Conservation (phyloP, 2,329 filamentous ascomycete genomes). For the Rutstroemia sydowiana region DNA sequence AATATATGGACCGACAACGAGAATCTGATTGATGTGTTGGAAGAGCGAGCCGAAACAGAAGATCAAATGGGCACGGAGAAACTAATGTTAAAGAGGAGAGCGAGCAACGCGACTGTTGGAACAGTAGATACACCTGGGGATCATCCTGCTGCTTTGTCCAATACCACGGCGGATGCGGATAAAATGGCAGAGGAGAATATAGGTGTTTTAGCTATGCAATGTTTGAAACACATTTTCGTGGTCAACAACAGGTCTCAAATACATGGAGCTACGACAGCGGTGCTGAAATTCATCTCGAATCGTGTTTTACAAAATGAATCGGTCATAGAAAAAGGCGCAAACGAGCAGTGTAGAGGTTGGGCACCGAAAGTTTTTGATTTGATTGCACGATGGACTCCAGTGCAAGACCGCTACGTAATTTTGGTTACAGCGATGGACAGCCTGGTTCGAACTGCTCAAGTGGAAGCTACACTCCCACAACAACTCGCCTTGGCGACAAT, state of each 20-base stretch:
- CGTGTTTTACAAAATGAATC: slow-evolving; percentile 44
- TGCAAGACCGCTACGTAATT: slow-evolving; percentile 90
- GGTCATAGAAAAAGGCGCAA: slow-evolving; percentile 41
- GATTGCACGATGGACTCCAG: slow-evolving; percentile 79
- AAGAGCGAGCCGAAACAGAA: slow-evolving; percentile 57
- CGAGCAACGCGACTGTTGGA: slow-evolving; percentile 71
- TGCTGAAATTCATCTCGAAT: slow-evolving; percentile 67
- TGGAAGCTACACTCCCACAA: slow-evolving; percentile 63
- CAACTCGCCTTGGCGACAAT: slow-evolving; percentile 71
- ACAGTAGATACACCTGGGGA: slow-evolving; percentile 59
- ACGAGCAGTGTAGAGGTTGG: slow-evolving; percentile 57
- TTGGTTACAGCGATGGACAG: slow-evolving; percentile 74
- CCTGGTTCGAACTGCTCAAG: slow-evolving; percentile 59
- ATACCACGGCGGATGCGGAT: slow-evolving; percentile 80
- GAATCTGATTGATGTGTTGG: slow-evolving; percentile 60
- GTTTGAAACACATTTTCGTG: slow-evolving; percentile 78
- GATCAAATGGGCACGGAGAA: slow-evolving; percentile 63
- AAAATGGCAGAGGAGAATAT: slow-evolving; percentile 85
- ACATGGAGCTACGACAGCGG: slow-evolving; percentile 63
- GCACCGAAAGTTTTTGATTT: slow-evolving; percentile 74
- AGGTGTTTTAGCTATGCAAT: slow-evolving; percentile 74
- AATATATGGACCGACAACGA: slow-evolving; percentile 75
- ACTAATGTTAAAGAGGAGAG: slow-evolving; percentile 53
- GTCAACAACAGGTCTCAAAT: slow-evolving; percentile 78
- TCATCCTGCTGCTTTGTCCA: slow-evolving; percentile 66